These are phyloP conservation scores for Candida mattraensis DNA, from an alignment of 805 yeast species.

Conservation along the genomic window DNA sequence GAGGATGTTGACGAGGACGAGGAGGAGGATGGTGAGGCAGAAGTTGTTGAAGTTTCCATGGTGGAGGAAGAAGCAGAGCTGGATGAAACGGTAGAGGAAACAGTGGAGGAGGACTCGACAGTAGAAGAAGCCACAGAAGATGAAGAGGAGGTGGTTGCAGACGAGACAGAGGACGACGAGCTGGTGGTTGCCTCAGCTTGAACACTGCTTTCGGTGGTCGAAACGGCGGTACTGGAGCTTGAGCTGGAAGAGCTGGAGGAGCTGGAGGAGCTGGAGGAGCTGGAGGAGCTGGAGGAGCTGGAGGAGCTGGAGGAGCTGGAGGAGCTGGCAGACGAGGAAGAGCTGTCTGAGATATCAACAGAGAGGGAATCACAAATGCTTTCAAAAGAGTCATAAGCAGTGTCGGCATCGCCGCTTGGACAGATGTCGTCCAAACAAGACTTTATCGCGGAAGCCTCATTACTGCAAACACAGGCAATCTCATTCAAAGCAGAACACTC, in stretches of 20 bases:
- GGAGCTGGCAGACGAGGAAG: slow-evolving; percentile 16
- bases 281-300: slow-evolving; percentile 32
- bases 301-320: slow-evolving; percentile 16
- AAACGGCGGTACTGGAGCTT: slow-evolving; percentile 29
- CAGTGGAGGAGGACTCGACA: slow-evolving; percentile 2
- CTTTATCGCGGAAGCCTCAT: slow-evolving; percentile 52
- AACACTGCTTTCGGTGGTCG: too few species aligned
- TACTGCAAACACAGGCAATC: slow-evolving; percentile 66
- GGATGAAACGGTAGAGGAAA: slow-evolving; percentile 23
- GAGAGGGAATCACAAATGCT: slow-evolving; percentile 44
- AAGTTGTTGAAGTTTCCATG: slow-evolving; percentile 20
- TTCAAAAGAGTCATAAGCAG: slow-evolving; percentile 62
- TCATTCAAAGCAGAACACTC: slow-evolving; percentile 61
- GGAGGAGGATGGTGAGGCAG: slow-evolving; percentile 25
- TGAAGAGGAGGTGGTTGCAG: slow-evolving; percentile 32
- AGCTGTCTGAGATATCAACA: slow-evolving; percentile 39
- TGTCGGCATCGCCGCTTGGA: slow-evolving; percentile 57
- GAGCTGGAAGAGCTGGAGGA: slow-evolving; percentile 33
- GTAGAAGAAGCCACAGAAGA: slow-evolving; percentile 20
- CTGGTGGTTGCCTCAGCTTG: too few species aligned
- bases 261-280: slow-evolving; percentile 35
- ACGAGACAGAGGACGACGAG: slow-evolving; percentile 25
- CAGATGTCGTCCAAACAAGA: slow-evolving; percentile 67
- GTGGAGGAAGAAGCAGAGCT: slow-evolving; percentile 20
- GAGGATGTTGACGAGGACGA: slow-evolving; percentile 18